Evolutionary conservation across 768 basidiomycete species (phyloP), one percentile per base, ranked within the genome.

Genomic region (Suillus luteus): DNA sequence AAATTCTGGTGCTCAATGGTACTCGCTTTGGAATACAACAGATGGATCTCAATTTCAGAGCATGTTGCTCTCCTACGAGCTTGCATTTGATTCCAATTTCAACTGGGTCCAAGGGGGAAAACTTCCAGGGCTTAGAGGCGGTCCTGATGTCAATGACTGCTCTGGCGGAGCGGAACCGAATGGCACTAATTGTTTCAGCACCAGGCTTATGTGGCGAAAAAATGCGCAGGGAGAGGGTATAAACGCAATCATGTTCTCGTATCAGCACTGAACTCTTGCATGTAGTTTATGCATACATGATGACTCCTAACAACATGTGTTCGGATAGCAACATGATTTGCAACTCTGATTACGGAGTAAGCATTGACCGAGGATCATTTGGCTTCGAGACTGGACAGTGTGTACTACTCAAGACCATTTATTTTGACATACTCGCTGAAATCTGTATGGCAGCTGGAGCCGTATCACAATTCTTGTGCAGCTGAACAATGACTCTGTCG

Each of bases 201-300:
- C 86, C 19, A 77, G 92, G 22, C 60, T 92, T 49, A 93, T 93
- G 91, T 93, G 91, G 90, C 80, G 92, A 69, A 75, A 76, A 44
- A 68, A 76, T 55, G 91, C 86, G 1, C 77, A 71, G 9, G 91
- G 89, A 33, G 92, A 94, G 83, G 85, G 92, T 91, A 66, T 22
- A 83, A 73, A 10, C 9, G 22, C 17, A 40, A 31, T 8, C 22
- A 44, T 55, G 40, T 7, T 57, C 33, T 15, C 14, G 14, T 52
- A 19, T 61, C 24, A 33, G 33, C 44, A 43, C 37, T 65, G 51
- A 63, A 64, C 46, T 54, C 33, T 40, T 62, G 55, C 40, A 55
- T 49, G 8, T 69, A 93, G 92, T 90, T 10, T 95, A 94, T 74
- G 89, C 90, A 11, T 95, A 96, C 71, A 85, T 93, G 55, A 88